Percentiles rank a stretch among this genome's conserved stretches.
Evolutionary conservation across 768 basidiomycete genomes (phyloP).

Genomic region (Auricularia auricula-judae): DNA sequence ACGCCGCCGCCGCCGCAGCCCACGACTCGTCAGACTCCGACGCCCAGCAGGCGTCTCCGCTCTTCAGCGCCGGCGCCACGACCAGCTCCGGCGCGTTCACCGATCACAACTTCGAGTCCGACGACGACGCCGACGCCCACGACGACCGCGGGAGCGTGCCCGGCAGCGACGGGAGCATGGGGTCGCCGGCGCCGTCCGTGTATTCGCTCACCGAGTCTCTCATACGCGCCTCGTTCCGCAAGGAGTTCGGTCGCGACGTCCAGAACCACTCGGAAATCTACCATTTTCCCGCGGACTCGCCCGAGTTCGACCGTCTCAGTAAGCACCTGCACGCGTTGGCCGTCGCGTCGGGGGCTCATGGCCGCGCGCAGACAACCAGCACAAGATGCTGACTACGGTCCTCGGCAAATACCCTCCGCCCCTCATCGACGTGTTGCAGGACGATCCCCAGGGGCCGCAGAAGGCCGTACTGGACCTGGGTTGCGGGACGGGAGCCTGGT

Average conservation of each 20-base stretch:
- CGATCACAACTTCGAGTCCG: background rate
- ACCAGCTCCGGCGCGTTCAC: background rate
- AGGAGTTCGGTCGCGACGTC: constrained; percentile 18
- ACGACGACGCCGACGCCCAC: constrained; percentile 28
- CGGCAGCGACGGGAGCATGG: background rate
- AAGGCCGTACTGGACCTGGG: constrained; percentile 67
- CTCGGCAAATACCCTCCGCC: constrained; percentile 60
- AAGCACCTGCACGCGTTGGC: constrained; percentile 12
- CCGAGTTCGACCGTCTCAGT: constrained; percentile 64
- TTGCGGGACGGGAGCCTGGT: constrained; percentile 75
- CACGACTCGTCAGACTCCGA: background rate
- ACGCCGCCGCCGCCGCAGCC: background rate
- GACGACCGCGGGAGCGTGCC: constrained; percentile 26
- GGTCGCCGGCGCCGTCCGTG: constrained; percentile 58
- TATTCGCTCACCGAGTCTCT: constrained; percentile 57
- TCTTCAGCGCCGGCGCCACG: background rate
- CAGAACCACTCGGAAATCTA: constrained; percentile 78
- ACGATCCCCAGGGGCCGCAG: constrained; percentile 40
- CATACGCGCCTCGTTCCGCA: background rate
- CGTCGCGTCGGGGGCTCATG: background rate
- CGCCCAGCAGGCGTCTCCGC: background rate
- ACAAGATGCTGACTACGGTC: constrained; percentile 48
- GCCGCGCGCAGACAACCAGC: constrained; percentile 46
- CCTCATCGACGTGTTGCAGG: constrained; percentile 46
- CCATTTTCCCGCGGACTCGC: constrained; percentile 25